phyloP scores from a whole-genome alignment of 2,329 filamentous ascomycete genomes.

The Bisporella sp. region DNA sequence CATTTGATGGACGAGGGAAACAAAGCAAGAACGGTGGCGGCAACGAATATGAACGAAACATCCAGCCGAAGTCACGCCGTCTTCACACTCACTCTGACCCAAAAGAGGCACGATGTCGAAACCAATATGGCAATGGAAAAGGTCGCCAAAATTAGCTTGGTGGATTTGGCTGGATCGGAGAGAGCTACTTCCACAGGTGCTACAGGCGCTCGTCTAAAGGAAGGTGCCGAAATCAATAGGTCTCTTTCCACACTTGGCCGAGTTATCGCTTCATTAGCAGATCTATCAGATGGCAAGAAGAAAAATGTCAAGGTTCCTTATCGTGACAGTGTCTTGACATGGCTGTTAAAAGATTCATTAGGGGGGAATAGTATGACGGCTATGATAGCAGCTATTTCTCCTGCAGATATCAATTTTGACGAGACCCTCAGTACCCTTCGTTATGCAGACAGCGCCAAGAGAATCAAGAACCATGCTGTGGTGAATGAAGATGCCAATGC shows the following conservation, averaged over 20 bases:
- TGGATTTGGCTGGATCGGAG: conserved; percentile 96
- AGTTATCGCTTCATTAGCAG: conserved; percentile 93
- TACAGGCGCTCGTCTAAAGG: conserved; percentile 88
- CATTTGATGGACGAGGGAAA: conserved; percentile 99
- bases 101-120: conserved; percentile 84
- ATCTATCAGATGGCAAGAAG: conserved; percentile 80
- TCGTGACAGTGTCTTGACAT: conserved; percentile 92
- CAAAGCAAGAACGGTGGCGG: conserved; percentile 94
- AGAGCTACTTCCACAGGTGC: conserved; percentile 95
- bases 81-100: conserved; percentile 91
- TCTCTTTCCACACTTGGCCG: conserved; percentile 93
- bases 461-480: conserved; percentile 99
- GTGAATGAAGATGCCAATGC: conserved; percentile 99
- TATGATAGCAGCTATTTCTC: conserved; percentile 98
- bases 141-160: conserved; percentile 94
- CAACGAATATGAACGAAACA: conserved; percentile 99
- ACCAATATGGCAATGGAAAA: conserved; percentile 98
- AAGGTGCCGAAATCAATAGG: conserved; percentile 97
- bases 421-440: conserved; percentile 92
- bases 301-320: conserved; percentile 84
- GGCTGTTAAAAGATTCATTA: conserved; percentile 92
- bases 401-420: conserved; percentile 98
- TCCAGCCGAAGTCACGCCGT: conserved; percentile 97
- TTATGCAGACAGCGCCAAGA: conserved; percentile 95
- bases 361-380: conserved; percentile 99